Evolutionary conservation across 163 green algal species (phyloP), one percentile per base, ranked within the genome.

Genomic region (Coccomyxa subellipsoidea): DNA sequence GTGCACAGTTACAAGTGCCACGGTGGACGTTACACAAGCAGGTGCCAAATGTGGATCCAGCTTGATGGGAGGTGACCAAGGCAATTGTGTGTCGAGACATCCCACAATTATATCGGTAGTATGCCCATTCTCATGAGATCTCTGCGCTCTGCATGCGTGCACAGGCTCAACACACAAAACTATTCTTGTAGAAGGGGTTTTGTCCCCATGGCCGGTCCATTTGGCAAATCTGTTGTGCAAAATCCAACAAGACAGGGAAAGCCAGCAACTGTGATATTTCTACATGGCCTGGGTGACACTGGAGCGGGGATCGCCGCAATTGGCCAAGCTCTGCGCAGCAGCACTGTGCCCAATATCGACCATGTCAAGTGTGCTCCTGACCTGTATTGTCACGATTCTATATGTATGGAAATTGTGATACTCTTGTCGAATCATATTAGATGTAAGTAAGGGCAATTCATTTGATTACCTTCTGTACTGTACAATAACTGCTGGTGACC

Each of bases 261-360:
- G 47, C 47, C 47, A 59, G 66, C 66, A 37, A 35, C 66, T 34
- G 66, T 77, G 10, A 77, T 77, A 77, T 77, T 77, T 34, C 32
- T 77, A 9, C 70, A 77, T 39, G 70, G 70, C 31, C 21, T 77
- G 27, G 70, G 70, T 18, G 70, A 77, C 70, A 40, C 70, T n/a
- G 70, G 70, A n/a, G 15, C 21, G 47, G 47, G 47, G 3, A 59
- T 59, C 21, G 21, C 47, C 23, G 47, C 47, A 59, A 18, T 59
- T 59, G 47, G 47, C 21, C 47, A 59, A 59, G 47, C 47, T 23
- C 4, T 59, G 47, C 47, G 47, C 47, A 59, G 47, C 47, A 59
- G 47, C 23, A 7, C 47, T 27, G 47, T 59, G 23, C 47, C 47
- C 21, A 8, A 59, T 18, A 59, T 59, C 47, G 21, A 12, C 1